Base-by-base conservation (phyloP, 164 flowering plant species). In the Magnolia sinica region DNA sequence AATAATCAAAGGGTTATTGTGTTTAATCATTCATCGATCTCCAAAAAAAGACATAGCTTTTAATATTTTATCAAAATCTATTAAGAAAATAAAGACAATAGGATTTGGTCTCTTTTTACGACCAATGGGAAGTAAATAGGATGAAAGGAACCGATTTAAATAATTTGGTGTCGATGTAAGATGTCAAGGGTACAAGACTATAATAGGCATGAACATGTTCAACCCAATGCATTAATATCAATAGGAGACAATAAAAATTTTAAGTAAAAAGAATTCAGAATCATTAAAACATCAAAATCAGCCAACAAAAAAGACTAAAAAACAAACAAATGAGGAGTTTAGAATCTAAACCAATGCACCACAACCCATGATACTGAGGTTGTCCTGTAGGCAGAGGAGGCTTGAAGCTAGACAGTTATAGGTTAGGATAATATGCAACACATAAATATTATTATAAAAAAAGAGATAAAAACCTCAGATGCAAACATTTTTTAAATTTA, bases 111-210 rank as follows among this genome's bases (percentile, higher is more conserved):
- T 19, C 4, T 29, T 45, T 31, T 37, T 51, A 22, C 24, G 72
- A 87, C 98, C 87, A 84, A 95, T 97, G 73, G 94, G 95, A n/a
- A 95, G 82, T 63, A 92, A 91, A 79, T 89, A 87, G 24, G 85
- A 79, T 14, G 93, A 91, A 49, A 93, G 90, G 81, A 95, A 95
- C 55, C 99, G 85, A 83, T 95, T 98, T 87, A 93, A 71, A 82
- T 93, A 95, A 83, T 84, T 92, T 64, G 89, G 77, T 0, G 99
- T 83, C 73, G 93, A 74, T 27, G 80, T 87, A 92, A 2, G 88
- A 87, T 83, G 88, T 85, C 59, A 91, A 82, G 45, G 99, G 91
- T 77, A 91, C 94, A 80, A 91, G 93, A 75, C 83, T 84, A 82
- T 84, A 89, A 83, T 90, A 86, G 51, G 89, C 84, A 78, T 84